Conservation (phyloP, 371 early-diverging fungal species). For the Haplosporangium sp. region DNA sequence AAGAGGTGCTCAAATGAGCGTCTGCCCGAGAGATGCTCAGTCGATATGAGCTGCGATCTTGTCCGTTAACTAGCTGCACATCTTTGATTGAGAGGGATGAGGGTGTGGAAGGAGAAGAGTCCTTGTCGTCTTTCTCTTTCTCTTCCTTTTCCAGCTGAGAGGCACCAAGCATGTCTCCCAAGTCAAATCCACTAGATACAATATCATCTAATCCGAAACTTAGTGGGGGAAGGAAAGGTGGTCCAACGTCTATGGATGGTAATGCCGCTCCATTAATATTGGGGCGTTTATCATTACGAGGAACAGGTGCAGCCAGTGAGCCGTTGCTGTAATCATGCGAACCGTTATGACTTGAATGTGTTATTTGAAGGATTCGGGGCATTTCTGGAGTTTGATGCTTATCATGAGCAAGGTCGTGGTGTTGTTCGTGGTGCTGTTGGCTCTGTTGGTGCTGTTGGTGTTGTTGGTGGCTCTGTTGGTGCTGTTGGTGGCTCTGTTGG, state of each 20-base stretch:
- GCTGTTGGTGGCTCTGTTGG: neutral
- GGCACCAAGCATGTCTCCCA: constrained; percentile 33
- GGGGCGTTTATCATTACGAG: constrained; percentile 25
- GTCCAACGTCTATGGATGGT: constrained; percentile 22
- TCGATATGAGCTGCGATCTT: constrained; percentile 31
- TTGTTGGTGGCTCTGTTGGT: constrained; percentile 1
- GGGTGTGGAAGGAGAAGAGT: constrained; percentile 6
- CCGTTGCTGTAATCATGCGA: constrained; percentile 1
- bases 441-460: no score
- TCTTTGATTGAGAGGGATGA: constrained; percentile 27
- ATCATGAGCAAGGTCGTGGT: neutral
- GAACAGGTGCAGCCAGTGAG: neutral
- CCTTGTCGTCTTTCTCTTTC: constrained; percentile 16
- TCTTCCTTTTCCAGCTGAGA: neutral
- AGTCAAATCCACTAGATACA: constrained; percentile 30
- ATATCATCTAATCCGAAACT: constrained; percentile 37
- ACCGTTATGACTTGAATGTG: constrained; percentile 16
- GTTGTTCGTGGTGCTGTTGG: neutral
- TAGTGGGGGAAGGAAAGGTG: constrained; percentile 46
- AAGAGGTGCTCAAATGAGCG: constrained; percentile 35
- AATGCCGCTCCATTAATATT: constrained; percentile 8
- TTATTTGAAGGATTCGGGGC: neutral
- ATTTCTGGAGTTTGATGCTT: constrained; percentile 1
- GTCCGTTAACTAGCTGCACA: constrained; percentile 19
- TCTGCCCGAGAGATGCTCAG: constrained; percentile 27